Conservation (phyloP, 192 early-diverging fungal species). For the Coemansia sp. region DNA sequence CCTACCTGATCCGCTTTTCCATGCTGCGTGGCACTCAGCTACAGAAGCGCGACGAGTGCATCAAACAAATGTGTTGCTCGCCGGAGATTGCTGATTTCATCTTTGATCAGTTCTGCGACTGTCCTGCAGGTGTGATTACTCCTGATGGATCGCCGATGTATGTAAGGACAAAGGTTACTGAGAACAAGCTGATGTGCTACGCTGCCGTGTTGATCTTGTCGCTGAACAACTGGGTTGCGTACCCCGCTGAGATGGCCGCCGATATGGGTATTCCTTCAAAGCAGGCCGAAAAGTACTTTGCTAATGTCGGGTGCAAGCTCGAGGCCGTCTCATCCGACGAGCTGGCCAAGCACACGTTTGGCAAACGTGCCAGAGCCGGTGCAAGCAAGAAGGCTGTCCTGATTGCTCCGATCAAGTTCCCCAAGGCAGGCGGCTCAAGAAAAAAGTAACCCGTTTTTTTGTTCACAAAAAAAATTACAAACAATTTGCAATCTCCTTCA, state of each 20-base stretch:
- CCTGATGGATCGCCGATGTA: constrained; percentile 48
- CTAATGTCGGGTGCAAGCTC: constrained; percentile 52
- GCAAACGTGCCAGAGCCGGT: constrained; percentile 11
- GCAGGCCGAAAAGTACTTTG: constrained; percentile 39
- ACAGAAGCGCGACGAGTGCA: constrained; percentile 48
- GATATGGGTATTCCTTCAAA: constrained; percentile 58
- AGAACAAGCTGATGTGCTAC: constrained; percentile 76
- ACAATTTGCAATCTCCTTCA: no score
- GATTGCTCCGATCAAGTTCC: constrained; percentile 49
- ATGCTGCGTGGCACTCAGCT: constrained; percentile 45
- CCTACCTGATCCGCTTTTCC: constrained; percentile 72
- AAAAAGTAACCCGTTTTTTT: neutral
- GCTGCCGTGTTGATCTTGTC: constrained; percentile 70
- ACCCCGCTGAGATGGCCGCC: constrained; percentile 58
- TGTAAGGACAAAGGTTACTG: constrained; percentile 58
- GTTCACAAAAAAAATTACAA: no score
- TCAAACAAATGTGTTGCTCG: constrained; percentile 52
- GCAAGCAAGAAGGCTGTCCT: constrained; percentile 42
- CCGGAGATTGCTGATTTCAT: constrained; percentile 55
- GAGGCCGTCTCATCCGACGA: constrained; percentile 28
- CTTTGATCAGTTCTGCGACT: constrained; percentile 64
- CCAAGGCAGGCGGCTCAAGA: constrained; percentile 30
- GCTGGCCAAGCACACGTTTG: constrained; percentile 12
- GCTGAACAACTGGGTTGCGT: constrained; percentile 67
- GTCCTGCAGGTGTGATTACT: constrained; percentile 51